Evolutionary conservation across 768 basidiomycete species (phyloP), one percentile per base, ranked within the genome.

Genomic region (Bullera alba): DNA sequence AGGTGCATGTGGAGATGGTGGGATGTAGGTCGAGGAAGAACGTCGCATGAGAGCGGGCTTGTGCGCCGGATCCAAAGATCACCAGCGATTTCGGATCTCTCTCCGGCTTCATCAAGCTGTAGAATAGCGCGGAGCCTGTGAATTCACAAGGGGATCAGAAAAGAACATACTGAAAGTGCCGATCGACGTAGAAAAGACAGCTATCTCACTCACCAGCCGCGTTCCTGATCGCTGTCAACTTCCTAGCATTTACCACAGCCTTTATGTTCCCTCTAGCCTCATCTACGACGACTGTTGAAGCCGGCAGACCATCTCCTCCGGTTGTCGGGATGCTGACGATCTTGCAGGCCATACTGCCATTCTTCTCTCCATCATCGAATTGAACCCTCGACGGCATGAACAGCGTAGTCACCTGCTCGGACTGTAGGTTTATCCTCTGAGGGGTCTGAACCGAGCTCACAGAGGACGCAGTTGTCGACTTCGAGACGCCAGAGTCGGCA

Each of bases 301-400:
- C 88, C 5, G 88, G 85, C 17, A 93, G 65, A 0, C 90, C 89
- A 2, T 75, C 67, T 17, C 77, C 77, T 1, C 63, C 75, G 1
- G 70, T 47, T 4, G 32, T 42, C 12, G 89, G 89, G 1, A 89
- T 77, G 25, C 81, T 84, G 2, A 87, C 89, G n/a, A 87, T 78
- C 71, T 95, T 92, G 53, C 87, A 55, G 6, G 64, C 76, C 2
- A 84, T 74, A n/a, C n/a, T n/a, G n/a, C n/a, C n/a, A n/a, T n/a
- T n/a, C 1, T 84, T 84, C 1, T 81, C 82, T 6, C 67, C 58
- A 12, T 69, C 53, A 5, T 73, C 66, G 23, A 12, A 14, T 17
- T 15, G 35, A 8, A 84, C 75, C 22, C 83, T 79, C 5, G 86
- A 80, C 2, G 90, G 88, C 90, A 93, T 93, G 71, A 89, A 85